A percentile compares a stretch with the other conserved stretches of the same genome.
Conservation (phyloP, 2,329 filamentous ascomycete genomes). For the Ploettnerulaceae sp. region DNA sequence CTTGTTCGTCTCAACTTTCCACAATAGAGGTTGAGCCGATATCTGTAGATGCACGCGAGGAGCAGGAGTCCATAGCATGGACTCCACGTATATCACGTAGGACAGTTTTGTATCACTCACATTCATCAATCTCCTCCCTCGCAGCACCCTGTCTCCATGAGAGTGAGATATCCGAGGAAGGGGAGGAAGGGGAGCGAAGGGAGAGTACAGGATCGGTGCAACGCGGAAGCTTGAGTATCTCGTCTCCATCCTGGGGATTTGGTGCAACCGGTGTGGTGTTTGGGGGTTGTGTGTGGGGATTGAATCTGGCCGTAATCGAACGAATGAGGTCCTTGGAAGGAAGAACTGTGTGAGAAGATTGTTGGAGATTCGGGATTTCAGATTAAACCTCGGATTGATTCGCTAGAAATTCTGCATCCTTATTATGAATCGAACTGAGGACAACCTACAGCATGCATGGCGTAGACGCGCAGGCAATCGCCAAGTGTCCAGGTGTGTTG, state of each 20-base stretch:
- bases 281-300: neutral
- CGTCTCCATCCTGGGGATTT: neutral
- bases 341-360: neutral
- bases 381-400: neutral
- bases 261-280: neutral
- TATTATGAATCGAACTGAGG: no score
- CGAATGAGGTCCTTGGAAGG: neutral
- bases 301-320: neutral
- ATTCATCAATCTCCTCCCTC: neutral
- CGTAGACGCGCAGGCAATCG: no score
- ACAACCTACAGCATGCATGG: no score
- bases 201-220: constrained; percentile 1
- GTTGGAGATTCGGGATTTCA: neutral
- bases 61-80: neutral
- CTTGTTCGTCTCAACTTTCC: neutral
- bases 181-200: neutral
- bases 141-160: neutral
- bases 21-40: neutral
- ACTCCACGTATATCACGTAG: constrained; percentile 2
- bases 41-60: neutral
- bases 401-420: neutral
- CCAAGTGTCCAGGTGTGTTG: no score
- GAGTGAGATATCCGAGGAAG: no score
- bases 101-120: neutral
- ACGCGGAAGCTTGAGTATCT: neutral